These are phyloP conservation scores for Buxus sempervirens DNA, from an alignment of 164 flowering plant species.

Conservation along the genomic window DNA sequence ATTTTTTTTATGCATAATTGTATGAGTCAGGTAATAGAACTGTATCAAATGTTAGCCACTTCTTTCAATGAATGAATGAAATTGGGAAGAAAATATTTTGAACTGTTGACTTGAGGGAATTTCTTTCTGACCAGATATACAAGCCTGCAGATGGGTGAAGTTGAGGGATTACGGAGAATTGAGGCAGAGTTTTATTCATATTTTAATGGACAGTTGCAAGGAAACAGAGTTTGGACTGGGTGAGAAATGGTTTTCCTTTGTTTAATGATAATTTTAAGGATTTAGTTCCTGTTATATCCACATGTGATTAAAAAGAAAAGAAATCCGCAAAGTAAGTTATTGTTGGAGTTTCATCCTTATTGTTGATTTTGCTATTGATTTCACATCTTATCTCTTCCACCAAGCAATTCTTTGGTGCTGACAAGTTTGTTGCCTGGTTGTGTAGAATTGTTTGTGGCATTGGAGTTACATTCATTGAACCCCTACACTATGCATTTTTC, in stretches of 20 bases:
- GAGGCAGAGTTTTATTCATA: constrained; percentile 64
- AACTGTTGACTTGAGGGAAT: not conserved
- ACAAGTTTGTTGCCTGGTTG: constrained; percentile 6
- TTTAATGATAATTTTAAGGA: not conserved
- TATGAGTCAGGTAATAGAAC: too few species aligned
- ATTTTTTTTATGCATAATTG: too few species aligned
- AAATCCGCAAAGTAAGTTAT: not conserved
- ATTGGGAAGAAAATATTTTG: not conserved
- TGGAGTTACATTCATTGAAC: constrained; percentile 72
- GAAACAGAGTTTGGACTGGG: constrained; percentile 82
- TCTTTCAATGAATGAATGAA: not conserved
- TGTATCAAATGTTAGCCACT: not conserved
- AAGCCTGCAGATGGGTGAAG: constrained; percentile 41
- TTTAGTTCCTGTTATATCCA: not conserved
- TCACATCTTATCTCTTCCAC: not conserved
- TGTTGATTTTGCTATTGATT: not conserved
- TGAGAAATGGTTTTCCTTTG: constrained; percentile 22
- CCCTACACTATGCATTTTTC: constrained; percentile 55
- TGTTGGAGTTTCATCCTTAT: too few species aligned
- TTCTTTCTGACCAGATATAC: constrained; percentile 42
- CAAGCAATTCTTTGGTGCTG: not conserved
- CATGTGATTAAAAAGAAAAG: not conserved
- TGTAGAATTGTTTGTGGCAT: constrained; percentile 65
- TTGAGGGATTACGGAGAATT: constrained; percentile 54
- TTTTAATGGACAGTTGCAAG: constrained; percentile 69